A percentile compares a stretch with the other conserved stretches of the same genome.
Conservation (phyloP, 306 rosid genomes). For the Astragalus membranaceus region DNA sequence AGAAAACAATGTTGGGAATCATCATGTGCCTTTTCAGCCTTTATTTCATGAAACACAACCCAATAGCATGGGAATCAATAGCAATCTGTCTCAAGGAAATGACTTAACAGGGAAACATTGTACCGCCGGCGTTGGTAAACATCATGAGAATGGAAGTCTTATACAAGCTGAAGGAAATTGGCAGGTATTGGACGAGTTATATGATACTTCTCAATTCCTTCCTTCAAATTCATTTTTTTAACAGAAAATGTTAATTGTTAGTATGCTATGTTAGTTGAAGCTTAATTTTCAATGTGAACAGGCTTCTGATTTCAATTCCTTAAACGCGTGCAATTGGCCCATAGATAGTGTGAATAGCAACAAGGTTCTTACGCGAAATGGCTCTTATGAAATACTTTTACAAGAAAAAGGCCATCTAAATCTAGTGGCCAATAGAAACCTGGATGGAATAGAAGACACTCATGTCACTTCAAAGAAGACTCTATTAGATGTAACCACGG, state of each 20-base stretch:
- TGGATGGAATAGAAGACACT: conserved; percentile 36
- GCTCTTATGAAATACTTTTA: conserved; percentile 26
- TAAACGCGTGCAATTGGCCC: conserved; percentile 31
- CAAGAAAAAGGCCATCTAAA: conserved; percentile 29
- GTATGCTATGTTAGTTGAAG: neutral
- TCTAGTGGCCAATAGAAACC: conserved; percentile 29
- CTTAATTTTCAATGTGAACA: conserved; percentile 27
- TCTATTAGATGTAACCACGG: conserved; percentile 32
- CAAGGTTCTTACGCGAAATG: conserved; percentile 24
- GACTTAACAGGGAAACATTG: conserved; percentile 28
- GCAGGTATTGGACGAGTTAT: conserved; percentile 47
- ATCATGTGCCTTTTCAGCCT: conserved; percentile 39
- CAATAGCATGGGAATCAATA: conserved; percentile 23
- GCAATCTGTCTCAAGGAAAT: conserved; percentile 45
- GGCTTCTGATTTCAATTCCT: conserved; percentile 34
- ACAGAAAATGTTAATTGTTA: too few relatives aligned
- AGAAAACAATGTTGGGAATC: conserved; percentile 35
- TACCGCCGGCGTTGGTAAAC: conserved; percentile 27
- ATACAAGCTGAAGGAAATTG: conserved; percentile 37
- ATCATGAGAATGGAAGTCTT: conserved; percentile 28
- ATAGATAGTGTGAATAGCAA: conserved; percentile 28
- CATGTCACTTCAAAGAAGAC: conserved; percentile 32
- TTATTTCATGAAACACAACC: conserved; percentile 34
- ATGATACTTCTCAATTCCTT: neutral
- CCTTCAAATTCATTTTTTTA: conserved; percentile 1